These are phyloP conservation scores for Epichloe hybrida DNA, from an alignment of 2,329 filamentous ascomycete genomes.

Conservation along the genomic window DNA sequence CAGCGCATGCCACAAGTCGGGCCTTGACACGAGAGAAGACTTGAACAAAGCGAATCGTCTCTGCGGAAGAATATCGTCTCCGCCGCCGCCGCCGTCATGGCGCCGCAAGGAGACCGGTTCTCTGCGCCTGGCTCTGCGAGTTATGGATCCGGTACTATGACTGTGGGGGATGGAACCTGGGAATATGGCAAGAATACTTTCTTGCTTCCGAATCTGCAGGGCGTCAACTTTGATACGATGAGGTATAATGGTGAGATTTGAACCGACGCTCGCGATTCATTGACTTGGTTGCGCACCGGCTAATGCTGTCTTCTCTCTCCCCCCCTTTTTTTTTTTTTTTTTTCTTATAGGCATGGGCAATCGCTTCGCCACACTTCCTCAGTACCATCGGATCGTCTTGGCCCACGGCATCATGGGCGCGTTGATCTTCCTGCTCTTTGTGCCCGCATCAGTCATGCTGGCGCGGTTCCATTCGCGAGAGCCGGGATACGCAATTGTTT, in stretches of 20 bases:
- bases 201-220: conserved; percentile 62
- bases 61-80: background rate
- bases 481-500: conserved; percentile 46
- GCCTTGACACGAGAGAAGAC: background rate
- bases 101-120: conserved; percentile 43
- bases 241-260: conserved; percentile 57
- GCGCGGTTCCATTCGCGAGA: conserved; percentile 56
- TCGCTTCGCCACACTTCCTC: conserved; percentile 52
- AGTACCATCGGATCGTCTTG: conserved; percentile 58
- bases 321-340: no score
- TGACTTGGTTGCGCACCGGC: background rate
- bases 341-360: conserved; percentile 58
- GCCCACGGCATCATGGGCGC: conserved; percentile 61
- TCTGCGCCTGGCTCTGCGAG: conserved; percentile 58
- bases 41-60: background rate
- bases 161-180: conserved; percentile 70
- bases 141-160: conserved; percentile 62
- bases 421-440: conserved; percentile 59
- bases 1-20: background rate
- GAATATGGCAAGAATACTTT: conserved; percentile 66
- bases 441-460: conserved; percentile 61
- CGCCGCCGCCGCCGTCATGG: conserved; percentile 34
- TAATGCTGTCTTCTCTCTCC: background rate
- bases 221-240: conserved; percentile 70
- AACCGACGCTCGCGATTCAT: background rate